Base-by-base conservation (phyloP, 2,329 filamentous ascomycete species). In the Leptographium flavum region DNA sequence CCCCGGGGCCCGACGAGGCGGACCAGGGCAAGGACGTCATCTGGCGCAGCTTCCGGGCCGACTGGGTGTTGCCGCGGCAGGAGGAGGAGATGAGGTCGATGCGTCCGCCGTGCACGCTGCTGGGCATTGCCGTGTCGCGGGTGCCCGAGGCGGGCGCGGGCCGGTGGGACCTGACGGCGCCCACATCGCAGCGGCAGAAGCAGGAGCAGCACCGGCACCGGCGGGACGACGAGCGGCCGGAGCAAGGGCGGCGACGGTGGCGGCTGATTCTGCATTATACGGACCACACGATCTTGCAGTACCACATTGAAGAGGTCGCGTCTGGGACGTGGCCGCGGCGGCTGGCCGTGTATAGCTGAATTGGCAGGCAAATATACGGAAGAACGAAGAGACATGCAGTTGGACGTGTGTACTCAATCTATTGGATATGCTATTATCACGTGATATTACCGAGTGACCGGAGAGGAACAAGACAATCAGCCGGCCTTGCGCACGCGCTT, bases 211-310 rank as follows among this genome's bases (percentile, higher is more conserved):
- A 27, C 6, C 33, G 21, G n/a, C 39, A 15, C 5, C 39, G 17
- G n/a, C 37, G 13, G 31, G 40, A 52, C 23, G 43, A 54, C 30
- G 49, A 46, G n/a, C 49, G 52, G 27, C 50, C 54, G 45, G n/a
- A n/a, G n/a, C 49, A 54, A 8, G 49, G 56, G 28, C 59, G 65
- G 48, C 65, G 67, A 50, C 67, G 74, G 47, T 87, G 80, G 69
- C 66, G 81, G 47, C 52, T 90, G 47, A 72, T 90, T 57, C 61
- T 88, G 59, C 78, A 84, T 57, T 88, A 81, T 57, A 70, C 71
- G 47, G 77, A 87, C 59, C 77, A 84, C 54, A 73, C 74, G 2
- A 71, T 88, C 25, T 56, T 86, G 51, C 79, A 73, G 47, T 88
- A 87, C 62, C 79, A 85, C 58, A 60, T 87, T 45, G 47, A 53